Conservation (phyloP, 176 grass and related monocot genomes). For the Miscanthus lutarioriparius region DNA sequence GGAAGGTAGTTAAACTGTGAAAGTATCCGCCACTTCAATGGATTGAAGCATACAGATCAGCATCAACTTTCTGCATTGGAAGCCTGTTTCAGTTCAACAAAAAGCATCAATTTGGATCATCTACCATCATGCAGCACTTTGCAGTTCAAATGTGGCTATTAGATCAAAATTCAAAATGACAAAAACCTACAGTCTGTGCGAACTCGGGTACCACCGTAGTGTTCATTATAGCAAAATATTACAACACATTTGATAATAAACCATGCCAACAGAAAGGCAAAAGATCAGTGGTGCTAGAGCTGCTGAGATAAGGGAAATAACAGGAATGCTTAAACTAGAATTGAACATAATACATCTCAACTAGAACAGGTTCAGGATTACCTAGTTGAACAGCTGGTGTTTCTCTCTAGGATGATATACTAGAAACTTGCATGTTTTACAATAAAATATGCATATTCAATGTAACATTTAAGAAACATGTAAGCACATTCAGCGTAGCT, state of each 20-base stretch:
- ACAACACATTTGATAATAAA: no score
- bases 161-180: neutral
- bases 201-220: no score
- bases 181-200: no score
- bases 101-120: neutral
- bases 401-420: constrained; percentile 19
- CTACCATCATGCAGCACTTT: neutral
- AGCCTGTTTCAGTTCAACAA: constrained; percentile 12
- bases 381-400: neutral
- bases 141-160: neutral
- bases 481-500: neutral
- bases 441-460: neutral
- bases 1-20: neutral
- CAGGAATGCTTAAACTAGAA: no score
- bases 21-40: no score
- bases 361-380: no score
- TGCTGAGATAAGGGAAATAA: no score
- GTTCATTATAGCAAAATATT: no score
- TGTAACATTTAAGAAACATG: neutral
- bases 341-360: no score
- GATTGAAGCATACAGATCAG: constrained; percentile 1
- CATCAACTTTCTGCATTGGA: neutral
- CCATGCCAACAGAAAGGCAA: no score
- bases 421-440: neutral
- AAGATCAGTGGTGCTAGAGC: no score